Evolutionary conservation across 2,329 filamentous ascomycete genomes (phyloP).

Genomic region (Aplosporella prunicola): DNA sequence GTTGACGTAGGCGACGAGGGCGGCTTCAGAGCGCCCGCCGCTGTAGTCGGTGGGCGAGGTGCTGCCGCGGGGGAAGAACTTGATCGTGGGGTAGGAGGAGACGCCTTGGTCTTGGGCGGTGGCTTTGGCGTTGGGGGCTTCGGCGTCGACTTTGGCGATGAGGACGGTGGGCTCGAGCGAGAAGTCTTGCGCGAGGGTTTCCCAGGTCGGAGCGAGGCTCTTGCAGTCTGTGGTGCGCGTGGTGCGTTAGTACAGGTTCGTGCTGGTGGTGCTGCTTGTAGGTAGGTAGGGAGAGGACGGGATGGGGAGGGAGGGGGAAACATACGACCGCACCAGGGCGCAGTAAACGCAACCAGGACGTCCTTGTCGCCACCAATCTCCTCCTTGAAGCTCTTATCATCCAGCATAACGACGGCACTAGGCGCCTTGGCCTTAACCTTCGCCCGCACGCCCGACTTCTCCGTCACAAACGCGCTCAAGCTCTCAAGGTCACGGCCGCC

Average conservation of each 20-base stretch:
- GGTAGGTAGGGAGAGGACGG: no score
- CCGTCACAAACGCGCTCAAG: conserved; percentile 66
- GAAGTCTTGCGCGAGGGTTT: conserved; percentile 76
- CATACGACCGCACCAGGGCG: conserved; percentile 97
- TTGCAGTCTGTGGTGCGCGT: conserved; percentile 98
- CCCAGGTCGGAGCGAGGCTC: conserved; percentile 80
- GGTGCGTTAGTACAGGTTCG: no score
- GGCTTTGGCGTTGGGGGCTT: conserved; percentile 74
- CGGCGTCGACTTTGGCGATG: conserved; percentile 92
- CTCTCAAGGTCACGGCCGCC: conserved; percentile 82
- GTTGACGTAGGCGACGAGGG: conserved; percentile 76
- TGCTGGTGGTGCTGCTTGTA: conserved; percentile 10
- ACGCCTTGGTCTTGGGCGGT: conserved; percentile 68
- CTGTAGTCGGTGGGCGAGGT: conserved; percentile 62
- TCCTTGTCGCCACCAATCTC: conserved; percentile 76
- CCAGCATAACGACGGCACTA: conserved; percentile 71
- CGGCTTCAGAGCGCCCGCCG: conserved; percentile 66
- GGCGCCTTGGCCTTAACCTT: conserved; percentile 65
- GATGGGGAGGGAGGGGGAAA: conserved; percentile 23
- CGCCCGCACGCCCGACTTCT: conserved; percentile 77
- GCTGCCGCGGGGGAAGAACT: conserved; percentile 86
- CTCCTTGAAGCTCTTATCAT: conserved; percentile 67
- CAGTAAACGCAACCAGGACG: conserved; percentile 92
- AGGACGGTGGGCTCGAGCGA: conserved; percentile 66
- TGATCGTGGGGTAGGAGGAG: conserved; percentile 88